Base-by-base conservation (phyloP, 83 land plant species). In the Isoetes engelmannii region DNA sequence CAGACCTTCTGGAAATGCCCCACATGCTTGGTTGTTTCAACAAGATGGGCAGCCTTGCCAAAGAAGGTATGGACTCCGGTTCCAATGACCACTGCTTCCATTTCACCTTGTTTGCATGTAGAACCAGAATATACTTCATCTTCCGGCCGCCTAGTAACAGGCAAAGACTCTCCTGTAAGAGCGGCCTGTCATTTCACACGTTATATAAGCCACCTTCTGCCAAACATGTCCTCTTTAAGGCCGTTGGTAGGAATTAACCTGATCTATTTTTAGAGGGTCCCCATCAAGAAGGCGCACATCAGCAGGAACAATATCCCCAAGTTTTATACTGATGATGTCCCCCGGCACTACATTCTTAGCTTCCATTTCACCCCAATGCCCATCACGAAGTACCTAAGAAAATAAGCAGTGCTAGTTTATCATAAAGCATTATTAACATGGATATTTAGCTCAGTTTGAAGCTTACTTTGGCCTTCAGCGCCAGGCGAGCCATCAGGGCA, bases 321-420 rank as follows among this genome's bases (percentile, higher is more conserved):
- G 72, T 20, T 70, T 70, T 13, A 70, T 60, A 49, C 72, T 70
- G 69, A 70, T 59, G 48, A 70, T 70, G 60, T 70, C 72, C 43
- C 72, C 72, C 0, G 72, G 72, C 15, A 70, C 87, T 6, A 84
- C 61, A 46, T 81, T 82, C 7, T 77, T 12, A 4, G 87, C 87
- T 50, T 84, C 87, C 60, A 81, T 77, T 63, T 84, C 84, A 65
- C 63, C 43, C 87, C 87, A 84, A 12, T 65, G 63, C 4, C 82
- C 87, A 64, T 81, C 87, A 50, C 87, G 60, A 13, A 84, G 73
- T 48, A 82, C 84, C 86, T 83, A 51, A 41, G n/a, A 64, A 12
- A 3, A 28, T 28, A 0, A 28, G 37, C 37, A 28, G 37, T 28
- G 37, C 37, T 28, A 28, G 37, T 28, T 28, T n/a, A n/a, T 28